These are phyloP conservation scores for Salisapilia sapeloensis DNA, from an alignment of 352 stramenopile genomes.

Conservation along the genomic window DNA sequence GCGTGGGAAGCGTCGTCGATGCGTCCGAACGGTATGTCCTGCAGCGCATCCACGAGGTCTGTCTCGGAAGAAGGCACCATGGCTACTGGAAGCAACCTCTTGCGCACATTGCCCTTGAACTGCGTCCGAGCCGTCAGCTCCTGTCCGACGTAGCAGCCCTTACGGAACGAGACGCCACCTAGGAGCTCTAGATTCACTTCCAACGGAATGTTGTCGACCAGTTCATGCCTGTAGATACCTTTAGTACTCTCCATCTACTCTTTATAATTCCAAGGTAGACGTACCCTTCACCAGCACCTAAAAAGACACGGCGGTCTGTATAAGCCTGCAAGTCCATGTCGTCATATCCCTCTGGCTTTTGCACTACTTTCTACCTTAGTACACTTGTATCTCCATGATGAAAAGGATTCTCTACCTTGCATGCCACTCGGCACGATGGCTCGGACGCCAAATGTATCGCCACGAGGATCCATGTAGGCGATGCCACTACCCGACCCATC, in stretches of 20 bases:
- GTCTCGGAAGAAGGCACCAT: slow-evolving; percentile 28
- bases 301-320: slow-evolving; percentile 37
- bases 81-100: slow-evolving; percentile 59
- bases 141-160: slow-evolving; percentile 92
- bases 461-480: slow-evolving; percentile 43
- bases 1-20: slow-evolving; percentile 20
- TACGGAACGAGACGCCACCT: slow-evolving; percentile 82
- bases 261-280: slow-evolving; percentile 17
- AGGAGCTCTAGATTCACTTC: slow-evolving; percentile 88
- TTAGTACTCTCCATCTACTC: slow-evolving; percentile 4
- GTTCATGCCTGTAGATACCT: slow-evolving; percentile 24
- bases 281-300: slow-evolving; percentile 64
- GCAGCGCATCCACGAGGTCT: slow-evolving; percentile 31
- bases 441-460: slow-evolving; percentile 39
- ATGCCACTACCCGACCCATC: slow-evolving; percentile 10
- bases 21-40: slow-evolving; percentile 33
- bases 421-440: slow-evolving; percentile 21
- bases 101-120: slow-evolving; percentile 82
- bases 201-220: slow-evolving; percentile 77
- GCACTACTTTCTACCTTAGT: too few relatives aligned
- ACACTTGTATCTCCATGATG: neutral
- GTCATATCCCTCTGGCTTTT: slow-evolving; percentile 19
- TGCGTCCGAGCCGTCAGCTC: slow-evolving; percentile 89
- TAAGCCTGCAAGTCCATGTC: slow-evolving; percentile 24
- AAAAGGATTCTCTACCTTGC: slow-evolving; percentile 8